Conservation (phyloP, 768 basidiomycete genomes). For the Suillus paluster region DNA sequence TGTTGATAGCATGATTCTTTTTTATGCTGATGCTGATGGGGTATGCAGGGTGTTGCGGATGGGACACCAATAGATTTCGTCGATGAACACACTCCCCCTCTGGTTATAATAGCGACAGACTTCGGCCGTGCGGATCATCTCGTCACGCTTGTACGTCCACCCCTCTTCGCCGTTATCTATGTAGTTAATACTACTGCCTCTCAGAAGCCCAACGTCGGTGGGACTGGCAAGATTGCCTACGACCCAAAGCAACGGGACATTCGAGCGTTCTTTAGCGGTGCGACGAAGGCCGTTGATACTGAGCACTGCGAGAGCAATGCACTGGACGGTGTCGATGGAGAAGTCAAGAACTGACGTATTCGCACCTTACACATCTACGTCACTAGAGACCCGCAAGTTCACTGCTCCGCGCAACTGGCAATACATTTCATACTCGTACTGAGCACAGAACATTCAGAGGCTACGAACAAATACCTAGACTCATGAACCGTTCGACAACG, state of each 20-base stretch:
- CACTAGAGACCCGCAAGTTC: not conserved
- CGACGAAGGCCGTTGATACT: slow-evolving; percentile 13
- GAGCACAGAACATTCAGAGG: not conserved
- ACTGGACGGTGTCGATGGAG: slow-evolving; percentile 25
- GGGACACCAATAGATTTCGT: slow-evolving; percentile 24
- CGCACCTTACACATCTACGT: not conserved
- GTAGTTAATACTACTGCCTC: slow-evolving; percentile 21
- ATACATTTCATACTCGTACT: too few relatives aligned
- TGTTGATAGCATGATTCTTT: slow-evolving; percentile 12
- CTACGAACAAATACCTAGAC: not conserved
- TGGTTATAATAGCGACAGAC: slow-evolving; percentile 52
- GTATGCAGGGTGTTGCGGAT: slow-evolving; percentile 31
- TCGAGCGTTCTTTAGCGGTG: slow-evolving; percentile 70
- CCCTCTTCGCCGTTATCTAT: not conserved
- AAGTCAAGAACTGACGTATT: not conserved
- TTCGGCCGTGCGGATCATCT: slow-evolving; percentile 63
- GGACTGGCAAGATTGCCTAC: slow-evolving; percentile 70
- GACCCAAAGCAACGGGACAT: slow-evolving; percentile 81
- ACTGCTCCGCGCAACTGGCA: too few relatives aligned
- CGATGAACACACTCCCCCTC: slow-evolving; percentile 34
- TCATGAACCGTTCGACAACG: not conserved
- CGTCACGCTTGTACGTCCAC: slow-evolving; percentile 53
- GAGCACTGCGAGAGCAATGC: slow-evolving; percentile 31
- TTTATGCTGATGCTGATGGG: slow-evolving; percentile 2
- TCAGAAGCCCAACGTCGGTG: slow-evolving; percentile 73